Evolutionary conservation across 2,329 filamentous ascomycete genomes (phyloP).

Genomic region (Zasmidium cellare): DNA sequence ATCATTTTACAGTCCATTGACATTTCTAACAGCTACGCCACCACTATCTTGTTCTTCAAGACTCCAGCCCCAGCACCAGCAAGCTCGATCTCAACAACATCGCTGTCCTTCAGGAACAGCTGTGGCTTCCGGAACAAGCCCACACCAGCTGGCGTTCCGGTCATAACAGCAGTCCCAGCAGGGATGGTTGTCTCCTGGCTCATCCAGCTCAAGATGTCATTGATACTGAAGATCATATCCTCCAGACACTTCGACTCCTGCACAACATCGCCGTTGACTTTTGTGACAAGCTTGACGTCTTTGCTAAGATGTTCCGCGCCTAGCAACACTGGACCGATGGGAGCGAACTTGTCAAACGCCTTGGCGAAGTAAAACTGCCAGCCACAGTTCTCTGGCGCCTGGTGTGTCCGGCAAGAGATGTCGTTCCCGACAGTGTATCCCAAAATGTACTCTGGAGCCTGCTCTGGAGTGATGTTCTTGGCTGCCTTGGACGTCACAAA

Average conservation of each 20-base stretch:
- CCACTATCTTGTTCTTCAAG: slow-evolving; percentile 10
- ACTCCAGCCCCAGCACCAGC: slow-evolving; percentile 10
- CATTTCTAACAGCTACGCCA: not conserved
- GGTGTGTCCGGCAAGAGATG: slow-evolving; percentile 54
- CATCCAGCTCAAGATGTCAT: slow-evolving; percentile 24
- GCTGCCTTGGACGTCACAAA: slow-evolving; percentile 14
- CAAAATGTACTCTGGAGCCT: slow-evolving; percentile 53
- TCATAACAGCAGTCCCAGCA: slow-evolving; percentile 47
- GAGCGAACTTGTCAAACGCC: slow-evolving; percentile 58
- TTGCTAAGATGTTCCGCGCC: not conserved
- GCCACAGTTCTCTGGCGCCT: slow-evolving; percentile 50
- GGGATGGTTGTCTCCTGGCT: slow-evolving; percentile 38
- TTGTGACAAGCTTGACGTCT: slow-evolving; percentile 44
- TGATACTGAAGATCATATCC: slow-evolving; percentile 38
- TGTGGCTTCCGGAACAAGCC: slow-evolving; percentile 34
- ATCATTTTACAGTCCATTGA: not conserved
- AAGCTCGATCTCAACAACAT: slow-evolving; percentile 18
- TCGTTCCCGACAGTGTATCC: slow-evolving; percentile 59
- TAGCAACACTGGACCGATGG: slow-evolving; percentile 50
- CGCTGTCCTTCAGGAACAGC: slow-evolving; percentile 23
- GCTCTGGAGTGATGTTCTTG: slow-evolving; percentile 45
- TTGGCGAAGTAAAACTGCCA: slow-evolving; percentile 61
- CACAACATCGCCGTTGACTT: slow-evolving; percentile 50
- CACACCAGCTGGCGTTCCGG: slow-evolving; percentile 43
- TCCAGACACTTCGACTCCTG: slow-evolving; percentile 34